Conservation (phyloP, 306 rosid species). For the Macrotyloma uniflorum region DNA sequence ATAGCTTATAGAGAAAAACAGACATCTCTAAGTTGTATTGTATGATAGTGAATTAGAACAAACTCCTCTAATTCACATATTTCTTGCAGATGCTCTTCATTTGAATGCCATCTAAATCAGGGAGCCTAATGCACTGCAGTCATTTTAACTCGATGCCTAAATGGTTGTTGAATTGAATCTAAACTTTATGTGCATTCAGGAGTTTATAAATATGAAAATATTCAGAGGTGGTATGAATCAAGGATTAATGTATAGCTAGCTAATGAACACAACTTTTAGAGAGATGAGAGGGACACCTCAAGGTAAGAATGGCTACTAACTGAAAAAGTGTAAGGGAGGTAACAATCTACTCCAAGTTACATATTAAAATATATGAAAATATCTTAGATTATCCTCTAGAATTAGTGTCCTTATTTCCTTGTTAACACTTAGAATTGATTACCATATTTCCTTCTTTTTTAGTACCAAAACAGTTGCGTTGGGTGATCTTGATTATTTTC, state of each 20-base stretch:
- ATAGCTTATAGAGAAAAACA: conserved; percentile 16
- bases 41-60: conserved; percentile 3
- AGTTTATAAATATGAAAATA: neutral
- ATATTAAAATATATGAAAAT: neutral
- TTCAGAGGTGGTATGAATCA: neutral
- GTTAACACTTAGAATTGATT: neutral
- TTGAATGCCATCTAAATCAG: neutral
- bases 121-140: conserved; percentile 4
- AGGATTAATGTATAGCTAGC: neutral
- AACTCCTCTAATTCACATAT: neutral
- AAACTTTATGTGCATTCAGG: neutral
- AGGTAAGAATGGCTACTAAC: neutral
- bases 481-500: neutral
- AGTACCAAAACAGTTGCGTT: neutral
- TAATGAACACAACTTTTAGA: neutral
- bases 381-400: neutral
- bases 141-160: conserved; percentile 14
- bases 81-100: neutral
- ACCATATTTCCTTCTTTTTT: neutral
- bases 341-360: neutral
- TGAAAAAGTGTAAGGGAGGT: neutral
- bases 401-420: neutral
- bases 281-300: neutral
- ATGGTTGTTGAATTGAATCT: neutral
- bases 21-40: conserved; percentile 5